Conservation (phyloP, 768 basidiomycete genomes). For the Hygrophoropsis aurantiaca region DNA sequence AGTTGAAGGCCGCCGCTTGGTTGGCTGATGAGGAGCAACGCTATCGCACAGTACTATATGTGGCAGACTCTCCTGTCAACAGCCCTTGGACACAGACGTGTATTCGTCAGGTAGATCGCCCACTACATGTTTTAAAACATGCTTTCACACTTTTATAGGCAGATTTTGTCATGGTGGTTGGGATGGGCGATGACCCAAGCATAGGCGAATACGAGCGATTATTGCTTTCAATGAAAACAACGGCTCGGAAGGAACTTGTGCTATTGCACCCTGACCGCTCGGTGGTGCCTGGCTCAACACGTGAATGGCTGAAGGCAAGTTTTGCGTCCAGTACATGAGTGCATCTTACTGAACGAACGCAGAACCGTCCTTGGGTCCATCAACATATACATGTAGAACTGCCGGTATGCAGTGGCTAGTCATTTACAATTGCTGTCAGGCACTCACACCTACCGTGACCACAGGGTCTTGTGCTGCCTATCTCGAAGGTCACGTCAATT, state of each 20-base stretch:
- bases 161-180: conserved; percentile 91
- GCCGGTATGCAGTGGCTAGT: conserved; percentile 47
- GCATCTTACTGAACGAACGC: conserved; percentile 6
- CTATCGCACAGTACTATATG: conserved; percentile 91
- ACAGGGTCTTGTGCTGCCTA: conserved; percentile 70
- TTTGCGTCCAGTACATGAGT: conserved; percentile 1
- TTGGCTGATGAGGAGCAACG: conserved; percentile 94
- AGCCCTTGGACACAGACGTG: conserved; percentile 99
- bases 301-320: conserved; percentile 90
- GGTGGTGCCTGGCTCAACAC: conserved; percentile 86
- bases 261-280: conserved; percentile 90
- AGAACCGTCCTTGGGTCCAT: conserved; percentile 96
- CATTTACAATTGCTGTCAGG: not conserved
- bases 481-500: conserved; percentile 53
- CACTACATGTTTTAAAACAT: not conserved
- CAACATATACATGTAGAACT: conserved; percentile 96
- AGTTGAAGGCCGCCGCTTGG: conserved; percentile 91
- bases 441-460: conserved; percentile 8
- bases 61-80: conserved; percentile 92
- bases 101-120: conserved; percentile 79
- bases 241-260: conserved; percentile 96
- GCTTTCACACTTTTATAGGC: conserved; percentile 48
- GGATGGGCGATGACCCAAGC: conserved; percentile 88
- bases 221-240: conserved; percentile 93
- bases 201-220: conserved; percentile 95